phyloP scores from a whole-genome alignment of 441 rosid genomes.

The Croton setiger region DNA sequence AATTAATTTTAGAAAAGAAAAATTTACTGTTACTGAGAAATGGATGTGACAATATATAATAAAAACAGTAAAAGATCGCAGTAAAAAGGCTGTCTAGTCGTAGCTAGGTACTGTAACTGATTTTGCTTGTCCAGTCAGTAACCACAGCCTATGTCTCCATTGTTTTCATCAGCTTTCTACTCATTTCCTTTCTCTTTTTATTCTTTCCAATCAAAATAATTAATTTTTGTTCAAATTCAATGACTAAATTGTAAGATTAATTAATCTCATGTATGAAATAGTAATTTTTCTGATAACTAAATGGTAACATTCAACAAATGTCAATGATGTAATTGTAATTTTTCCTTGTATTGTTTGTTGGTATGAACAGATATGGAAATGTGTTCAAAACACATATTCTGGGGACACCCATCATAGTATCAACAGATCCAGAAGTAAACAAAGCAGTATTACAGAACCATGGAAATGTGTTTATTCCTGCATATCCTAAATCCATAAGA shows the following conservation, averaged over 20 bases:
- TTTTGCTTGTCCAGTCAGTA: conserved; percentile 25
- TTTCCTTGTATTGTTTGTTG: neutral
- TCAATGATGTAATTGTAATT: neutral
- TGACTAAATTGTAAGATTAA: too few species aligned
- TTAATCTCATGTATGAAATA: too few species aligned
- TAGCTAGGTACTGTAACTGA: conserved; percentile 8
- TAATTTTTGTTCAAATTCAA: too few species aligned
- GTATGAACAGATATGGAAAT: conserved; percentile 54
- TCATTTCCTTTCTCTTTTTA: conserved; percentile 12
- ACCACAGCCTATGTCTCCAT: conserved; percentile 21
- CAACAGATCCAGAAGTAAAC: conserved; percentile 88
- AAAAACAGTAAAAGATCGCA: neutral
- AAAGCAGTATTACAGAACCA: conserved; percentile 74
- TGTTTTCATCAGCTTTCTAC: conserved; percentile 16
- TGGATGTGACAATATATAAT: conserved; percentile 12
- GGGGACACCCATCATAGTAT: conserved; percentile 73
- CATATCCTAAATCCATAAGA: conserved; percentile 76
- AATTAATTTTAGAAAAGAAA: neutral
- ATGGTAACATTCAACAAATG: too few species aligned
- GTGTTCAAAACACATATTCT: conserved; percentile 88
- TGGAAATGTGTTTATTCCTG: conserved; percentile 68
- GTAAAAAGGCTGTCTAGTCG: neutral
- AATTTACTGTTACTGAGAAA: neutral
- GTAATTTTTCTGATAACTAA: too few species aligned
- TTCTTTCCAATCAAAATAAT: too few species aligned